Conservation (phyloP, 306 rosid genomes). For the Ormosia semicastrata region DNA sequence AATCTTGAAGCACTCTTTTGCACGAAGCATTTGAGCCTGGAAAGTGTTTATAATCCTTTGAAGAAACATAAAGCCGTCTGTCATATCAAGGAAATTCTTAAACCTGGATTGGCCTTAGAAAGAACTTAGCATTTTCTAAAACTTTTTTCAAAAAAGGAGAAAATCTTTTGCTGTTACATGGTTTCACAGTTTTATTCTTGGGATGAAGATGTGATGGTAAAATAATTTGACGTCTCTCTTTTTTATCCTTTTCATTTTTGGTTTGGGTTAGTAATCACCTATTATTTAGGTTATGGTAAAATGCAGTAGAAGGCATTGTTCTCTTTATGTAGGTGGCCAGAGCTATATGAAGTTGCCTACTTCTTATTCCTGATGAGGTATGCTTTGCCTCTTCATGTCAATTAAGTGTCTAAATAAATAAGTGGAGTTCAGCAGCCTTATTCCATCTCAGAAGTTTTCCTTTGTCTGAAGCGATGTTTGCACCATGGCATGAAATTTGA, state of each 20-base stretch:
- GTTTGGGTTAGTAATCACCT: constrained; percentile 18
- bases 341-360: constrained; percentile 16
- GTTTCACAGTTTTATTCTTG: background rate
- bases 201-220: constrained; percentile 10
- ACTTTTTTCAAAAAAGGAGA: background rate
- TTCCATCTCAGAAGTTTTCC: constrained; percentile 5
- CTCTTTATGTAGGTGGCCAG: constrained; percentile 17
- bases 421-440: background rate
- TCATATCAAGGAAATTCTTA: background rate
- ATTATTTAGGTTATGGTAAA: constrained; percentile 14
- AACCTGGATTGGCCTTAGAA: background rate
- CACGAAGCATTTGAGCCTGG: background rate
- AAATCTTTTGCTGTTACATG: background rate
- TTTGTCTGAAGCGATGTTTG: background rate
- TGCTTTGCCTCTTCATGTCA: constrained; percentile 17
- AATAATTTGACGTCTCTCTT: background rate
- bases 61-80: background rate
- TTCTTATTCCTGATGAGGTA: constrained; percentile 11
- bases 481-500: constrained; percentile 2
- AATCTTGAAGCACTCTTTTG: background rate
- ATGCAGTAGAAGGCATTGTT: constrained; percentile 24
- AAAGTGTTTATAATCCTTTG: background rate
- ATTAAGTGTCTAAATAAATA: background rate
- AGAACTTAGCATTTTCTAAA: background rate
- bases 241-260: constrained; percentile 2